Conservation (phyloP, 202 grass and related monocot species). For the Zizania palustris region DNA sequence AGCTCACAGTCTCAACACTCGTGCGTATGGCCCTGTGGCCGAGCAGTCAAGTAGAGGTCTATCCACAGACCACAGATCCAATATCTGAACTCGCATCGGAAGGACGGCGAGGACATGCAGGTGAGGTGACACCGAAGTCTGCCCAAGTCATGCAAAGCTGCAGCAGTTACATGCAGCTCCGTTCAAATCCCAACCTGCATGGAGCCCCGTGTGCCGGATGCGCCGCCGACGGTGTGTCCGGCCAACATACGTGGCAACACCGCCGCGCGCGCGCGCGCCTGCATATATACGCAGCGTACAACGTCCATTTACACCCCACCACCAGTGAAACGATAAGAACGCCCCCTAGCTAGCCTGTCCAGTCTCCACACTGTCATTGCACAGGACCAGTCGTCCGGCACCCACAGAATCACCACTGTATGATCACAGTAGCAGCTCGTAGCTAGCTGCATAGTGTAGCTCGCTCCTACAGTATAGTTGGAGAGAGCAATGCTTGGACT, state of each 20-base stretch:
- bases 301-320: not conserved
- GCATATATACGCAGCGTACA: not conserved
- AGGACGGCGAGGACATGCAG: too few species aligned
- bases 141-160: too few species aligned
- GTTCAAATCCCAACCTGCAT: not conserved
- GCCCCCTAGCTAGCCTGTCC: not conserved
- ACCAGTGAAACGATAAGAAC: conserved; percentile 30
- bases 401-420: not conserved
- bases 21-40: too few species aligned
- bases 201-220: not conserved
- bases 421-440: not conserved
- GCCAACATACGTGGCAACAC: not conserved
- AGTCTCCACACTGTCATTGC: not conserved
- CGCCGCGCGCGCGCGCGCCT: not conserved
- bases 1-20: too few species aligned
- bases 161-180: too few species aligned
- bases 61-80: too few species aligned
- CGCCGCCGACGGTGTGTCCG: too few species aligned
- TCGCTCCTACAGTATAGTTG: not conserved
- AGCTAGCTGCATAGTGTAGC: not conserved
- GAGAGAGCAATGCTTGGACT: not conserved
- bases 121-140: not conserved
- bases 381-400: conserved; percentile 15
- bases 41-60: too few species aligned
- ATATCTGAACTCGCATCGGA: too few species aligned